Evolutionary conservation across 495 filamentous ascomycete species (phyloP), one percentile per base, ranked within the genome.

Genomic region (Beverwykella pulmonaria): DNA sequence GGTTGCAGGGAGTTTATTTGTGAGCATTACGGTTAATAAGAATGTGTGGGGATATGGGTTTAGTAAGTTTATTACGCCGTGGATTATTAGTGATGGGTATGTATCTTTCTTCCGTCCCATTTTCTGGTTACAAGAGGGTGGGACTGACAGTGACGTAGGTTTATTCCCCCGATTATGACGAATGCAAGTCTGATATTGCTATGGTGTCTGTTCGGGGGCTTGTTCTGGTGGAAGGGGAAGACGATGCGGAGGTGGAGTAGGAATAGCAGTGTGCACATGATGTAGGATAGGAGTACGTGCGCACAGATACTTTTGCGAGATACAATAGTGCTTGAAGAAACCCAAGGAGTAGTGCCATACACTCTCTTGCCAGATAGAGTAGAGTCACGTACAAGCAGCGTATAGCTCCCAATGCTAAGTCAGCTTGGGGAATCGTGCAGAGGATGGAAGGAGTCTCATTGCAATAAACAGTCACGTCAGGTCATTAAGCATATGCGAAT

Each of bases 221-320:
- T 84, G 15, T 86, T 85, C 70, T 87, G 82, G 69, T 82, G 76
- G 60, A 81, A 79, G 59, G 85, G 84, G 2, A 88, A 88, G 79
- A 80, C 71, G 9, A 82, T 85, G 62, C 70, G 84, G 52, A 79
- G 78, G 63, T 84, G 79, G 81, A 84, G 80, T 1, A 82, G 75
- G 65, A 80, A 84, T 57, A 82, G 79, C 20, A 79, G 73, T 25
- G 82, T 87, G 29, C 84, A 87, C 74, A 74, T 64, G 44, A 79
- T 86, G 81, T 85, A 74, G 47, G 26, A 17, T 10, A 27, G 39
- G 9, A 15, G 20, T n/a, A n/a, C n/a, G n/a, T n/a, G n/a, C n/a
- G n/a, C n/a, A n/a, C n/a, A n/a, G n/a, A n/a, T n/a, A n/a, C n/a
- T n/a, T n/a, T n/a, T n/a, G n/a, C n/a, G n/a, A n/a, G n/a, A n/a